These are phyloP conservation scores for Trichoderma arundinaceum DNA, from an alignment of 2,329 filamentous ascomycete species.

Conservation along the genomic window DNA sequence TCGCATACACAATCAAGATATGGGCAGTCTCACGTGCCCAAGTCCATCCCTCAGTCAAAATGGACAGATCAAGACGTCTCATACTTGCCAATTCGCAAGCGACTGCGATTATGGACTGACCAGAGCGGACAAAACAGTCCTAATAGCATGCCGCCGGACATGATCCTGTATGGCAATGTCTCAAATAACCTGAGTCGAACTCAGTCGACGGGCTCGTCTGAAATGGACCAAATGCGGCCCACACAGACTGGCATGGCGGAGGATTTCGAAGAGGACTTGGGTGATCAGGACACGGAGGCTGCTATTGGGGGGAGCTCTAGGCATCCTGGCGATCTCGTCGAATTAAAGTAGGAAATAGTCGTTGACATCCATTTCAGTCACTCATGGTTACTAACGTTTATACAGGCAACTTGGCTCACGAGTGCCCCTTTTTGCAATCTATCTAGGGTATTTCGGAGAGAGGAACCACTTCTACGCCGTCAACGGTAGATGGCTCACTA, in stretches of 20 bases:
- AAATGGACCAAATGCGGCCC: conserved; percentile 41
- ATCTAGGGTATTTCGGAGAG: conserved; percentile 57
- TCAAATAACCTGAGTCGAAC: conserved; percentile 44
- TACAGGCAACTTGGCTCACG: conserved; percentile 46
- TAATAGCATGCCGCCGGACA: conserved; percentile 37
- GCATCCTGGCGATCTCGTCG: conserved; percentile 58
- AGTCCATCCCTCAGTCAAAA: background rate
- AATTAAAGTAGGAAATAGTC: conserved; percentile 47
- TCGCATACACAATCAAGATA: conserved; percentile 10
- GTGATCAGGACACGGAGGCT: conserved; percentile 39
- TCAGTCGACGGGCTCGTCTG: conserved; percentile 44
- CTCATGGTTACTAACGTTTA: conserved; percentile 29
- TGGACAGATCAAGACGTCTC: background rate
- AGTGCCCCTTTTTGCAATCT: conserved; percentile 57
- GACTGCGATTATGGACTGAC: conserved; percentile 50
- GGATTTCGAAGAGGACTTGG: conserved; percentile 39
- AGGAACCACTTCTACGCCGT: conserved; percentile 61
- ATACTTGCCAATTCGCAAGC: conserved; percentile 47
- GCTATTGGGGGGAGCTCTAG: conserved; percentile 39
- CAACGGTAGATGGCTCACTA: conserved; percentile 57
- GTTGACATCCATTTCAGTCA: background rate
- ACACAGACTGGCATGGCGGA: conserved; percentile 38
- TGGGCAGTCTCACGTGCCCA: conserved; percentile 27
- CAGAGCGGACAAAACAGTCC: conserved; percentile 43
- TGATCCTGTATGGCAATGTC: conserved; percentile 38